These are phyloP conservation scores for Nicotiana attenuata DNA, from an alignment of 257 asterid genomes.

Conservation along the genomic window DNA sequence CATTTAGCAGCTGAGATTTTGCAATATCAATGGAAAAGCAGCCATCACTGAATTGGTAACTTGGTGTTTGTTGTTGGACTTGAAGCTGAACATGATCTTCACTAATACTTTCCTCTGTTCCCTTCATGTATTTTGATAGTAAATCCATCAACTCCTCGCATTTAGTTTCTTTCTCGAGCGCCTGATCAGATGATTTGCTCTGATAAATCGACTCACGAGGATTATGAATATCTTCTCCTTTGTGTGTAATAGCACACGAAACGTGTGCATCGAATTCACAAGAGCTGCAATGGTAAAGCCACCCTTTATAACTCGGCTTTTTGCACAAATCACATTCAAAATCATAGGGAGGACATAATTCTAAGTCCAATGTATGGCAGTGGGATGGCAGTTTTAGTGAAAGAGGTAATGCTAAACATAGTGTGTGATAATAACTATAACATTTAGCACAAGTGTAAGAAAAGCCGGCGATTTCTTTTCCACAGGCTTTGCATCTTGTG, in stretches of 20 bases:
- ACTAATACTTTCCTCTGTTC: not conserved
- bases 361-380: slow-evolving; percentile 38
- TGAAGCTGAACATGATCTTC: slow-evolving; percentile 1
- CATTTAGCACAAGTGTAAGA: slow-evolving; percentile 37
- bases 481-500: slow-evolving; percentile 36
- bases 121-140: slow-evolving; percentile 24
- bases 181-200: not conserved
- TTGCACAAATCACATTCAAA: slow-evolving; percentile 49
- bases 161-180: not conserved
- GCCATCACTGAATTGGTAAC: slow-evolving; percentile 47
- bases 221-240: slow-evolving; percentile 11
- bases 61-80: slow-evolving; percentile 25
- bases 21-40: slow-evolving; percentile 54
- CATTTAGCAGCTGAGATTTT: slow-evolving; percentile 20
- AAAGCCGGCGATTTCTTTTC: slow-evolving; percentile 27
- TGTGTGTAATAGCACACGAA: slow-evolving; percentile 34
- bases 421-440: slow-evolving; percentile 27
- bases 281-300: slow-evolving; percentile 43
- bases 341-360: slow-evolving; percentile 41
- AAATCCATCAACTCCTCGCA: slow-evolving; percentile 37
- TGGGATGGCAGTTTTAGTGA: slow-evolving; percentile 39
- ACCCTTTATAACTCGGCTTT: slow-evolving; percentile 30
- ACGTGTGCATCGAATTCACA: slow-evolving; percentile 55
- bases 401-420: slow-evolving; percentile 46
- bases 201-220: not conserved